Evolutionary conservation across 2,329 filamentous ascomycete genomes (phyloP), one percentile per base, ranked within the genome.

Genomic region (Fusarium praegraminearum): DNA sequence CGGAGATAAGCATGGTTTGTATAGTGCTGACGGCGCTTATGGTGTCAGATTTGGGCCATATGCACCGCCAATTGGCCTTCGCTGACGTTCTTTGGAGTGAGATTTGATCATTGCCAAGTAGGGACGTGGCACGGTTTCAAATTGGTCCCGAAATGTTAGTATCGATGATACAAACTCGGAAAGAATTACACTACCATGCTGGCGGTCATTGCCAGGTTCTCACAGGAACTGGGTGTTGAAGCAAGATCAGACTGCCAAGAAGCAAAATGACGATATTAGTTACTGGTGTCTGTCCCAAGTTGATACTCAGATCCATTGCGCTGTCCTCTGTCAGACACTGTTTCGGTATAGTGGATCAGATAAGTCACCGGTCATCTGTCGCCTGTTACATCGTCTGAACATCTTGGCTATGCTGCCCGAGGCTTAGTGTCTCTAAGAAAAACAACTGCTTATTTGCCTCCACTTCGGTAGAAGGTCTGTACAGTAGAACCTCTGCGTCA

Each of bases 81-180:
- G 47, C 28, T 58, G 51, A 64, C 38, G 44, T 46, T 20, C 38
- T 15, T 49, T 18, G 18, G 18, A 36, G 62, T 65, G 28, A 57
- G 60, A 57, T 58, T 36, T 16, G 26, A 58, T 44, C 45, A 57
- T 40, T 11, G 4, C n/a, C 41, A n/a, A 12, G 45, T 64, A 28
- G 10, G 18, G 10, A 35, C 30, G 52, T 30, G 52, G 57, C 51
- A 49, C 58, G 26, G 12, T 11, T 2, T 16, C 24, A 12, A 28
- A 1, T 3, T 28, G 8, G 16, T 24, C 5, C 40, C 18, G 24
- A 24, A 7, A 30, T 10, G 12, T 13, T 7, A 16, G 18, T 30
- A 16, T 7, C 8, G 18, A n/a, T 22, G 15, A n/a, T 20, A 22
- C n/a, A 60, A 10, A 13, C 5, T 20, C 28, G 8, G 28, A 11